phyloP scores from a whole-genome alignment of 176 grass and related monocot genomes.

The Puya raimondii region DNA sequence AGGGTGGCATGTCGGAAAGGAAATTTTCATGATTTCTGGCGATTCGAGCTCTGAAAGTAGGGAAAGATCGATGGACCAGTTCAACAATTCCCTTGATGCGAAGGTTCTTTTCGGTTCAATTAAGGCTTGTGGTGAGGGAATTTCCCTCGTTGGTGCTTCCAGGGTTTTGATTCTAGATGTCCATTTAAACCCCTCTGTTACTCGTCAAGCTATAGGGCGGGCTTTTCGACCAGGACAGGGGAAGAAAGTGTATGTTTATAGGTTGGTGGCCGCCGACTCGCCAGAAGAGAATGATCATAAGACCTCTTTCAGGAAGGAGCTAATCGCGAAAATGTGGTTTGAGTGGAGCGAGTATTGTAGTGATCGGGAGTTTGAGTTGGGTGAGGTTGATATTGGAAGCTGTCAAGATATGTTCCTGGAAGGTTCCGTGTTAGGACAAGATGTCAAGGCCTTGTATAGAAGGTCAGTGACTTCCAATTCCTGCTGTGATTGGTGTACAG shows the following conservation, averaged over 20 bases:
- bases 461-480: conserved; percentile 28
- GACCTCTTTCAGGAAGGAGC: conserved; percentile 69
- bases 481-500: too few species aligned
- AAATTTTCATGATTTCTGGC: conserved; percentile 83
- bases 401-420: conserved; percentile 62
- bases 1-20: conserved; percentile 78
- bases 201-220: conserved; percentile 89
- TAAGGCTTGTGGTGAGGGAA: conserved; percentile 94
- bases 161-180: conserved; percentile 86
- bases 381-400: conserved; percentile 42
- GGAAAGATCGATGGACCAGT: conserved; percentile 62
- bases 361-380: conserved; percentile 51
- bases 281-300: conserved; percentile 51
- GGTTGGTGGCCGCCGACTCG: conserved; percentile 72
- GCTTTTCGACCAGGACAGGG: conserved; percentile 73
- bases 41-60: conserved; percentile 65
- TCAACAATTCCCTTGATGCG: conserved; percentile 72
- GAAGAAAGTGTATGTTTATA: conserved; percentile 83
- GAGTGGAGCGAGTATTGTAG: conserved; percentile 78
- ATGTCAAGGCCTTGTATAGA: conserved; percentile 70
- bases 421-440: conserved; percentile 38
- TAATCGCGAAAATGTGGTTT: conserved; percentile 88
- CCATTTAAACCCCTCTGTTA: conserved; percentile 91
- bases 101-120: conserved; percentile 95
- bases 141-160: conserved; percentile 81